Evolutionary conservation across 306 rosid species (phyloP), one percentile per base, ranked within the genome.

Genomic region (Medicago lupulina): DNA sequence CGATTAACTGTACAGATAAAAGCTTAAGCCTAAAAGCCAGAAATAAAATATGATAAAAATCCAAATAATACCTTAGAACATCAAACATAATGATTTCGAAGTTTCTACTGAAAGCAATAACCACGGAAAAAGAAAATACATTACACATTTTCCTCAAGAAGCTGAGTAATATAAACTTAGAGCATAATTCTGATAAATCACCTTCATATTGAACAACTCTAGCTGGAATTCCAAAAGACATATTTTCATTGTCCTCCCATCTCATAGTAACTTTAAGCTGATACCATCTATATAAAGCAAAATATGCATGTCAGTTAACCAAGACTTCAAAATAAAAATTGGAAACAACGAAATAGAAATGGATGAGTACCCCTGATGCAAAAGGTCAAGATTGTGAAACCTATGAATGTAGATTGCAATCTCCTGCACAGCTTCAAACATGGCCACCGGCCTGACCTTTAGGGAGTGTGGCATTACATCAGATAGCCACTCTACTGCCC

Each of bases 371-470:
- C 98, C 98, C 75, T 94, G 97, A 73, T 76, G 86, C 75, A 94
- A 94, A 65, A 94, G 97, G 89, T 94, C 97, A 74, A 94, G 97
- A 86, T 94, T 94, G 89, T 94, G 98, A 78, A 94, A 89, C 86
- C 96, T 87, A 83, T 94, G 96, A 71, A 94, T 57, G 82, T 91
- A 94, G 80, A 94, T 25, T 14, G 93, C 94, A 77, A 94, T 86
- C 87, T 94, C 96, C 75, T 88, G 96, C 39, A 87, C 85, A 65
- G 94, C 77, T 57, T 87, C 92, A 68, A 89, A 87, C 95, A 84
- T 88, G 60, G 84, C 86, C 94, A 76, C 86, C 5, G 86, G 85
- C 88, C 76, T 78, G 60, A 84, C 81, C 83, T 76, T 74, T 54
- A 74, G 80, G 44, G 83, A 81, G 81, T 55, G 86, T 72, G 84